Conservation (phyloP, 73 alveolate genomes). For the Paramecium pentaurelia region DNA sequence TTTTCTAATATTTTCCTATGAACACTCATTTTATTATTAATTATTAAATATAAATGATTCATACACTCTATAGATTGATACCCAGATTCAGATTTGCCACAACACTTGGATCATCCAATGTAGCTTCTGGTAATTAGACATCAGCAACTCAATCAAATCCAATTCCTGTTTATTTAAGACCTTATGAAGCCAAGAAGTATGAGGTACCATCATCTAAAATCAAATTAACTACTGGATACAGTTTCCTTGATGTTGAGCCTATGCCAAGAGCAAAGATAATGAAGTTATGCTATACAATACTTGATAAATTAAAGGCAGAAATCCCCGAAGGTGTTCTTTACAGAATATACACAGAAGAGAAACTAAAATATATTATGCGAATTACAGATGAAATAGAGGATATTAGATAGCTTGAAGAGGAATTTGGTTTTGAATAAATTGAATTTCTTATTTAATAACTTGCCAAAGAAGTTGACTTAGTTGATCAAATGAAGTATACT, state of each 20-base stretch:
- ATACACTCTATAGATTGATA: neutral
- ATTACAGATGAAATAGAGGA: conserved; percentile 61
- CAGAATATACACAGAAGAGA: conserved; percentile 59
- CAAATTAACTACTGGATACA: conserved; percentile 53
- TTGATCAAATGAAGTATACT: conserved; percentile 55
- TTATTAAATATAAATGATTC: neutral
- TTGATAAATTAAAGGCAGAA: conserved; percentile 49
- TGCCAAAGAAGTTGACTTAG: conserved; percentile 47
- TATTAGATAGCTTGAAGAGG: conserved; percentile 47
- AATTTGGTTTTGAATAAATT: conserved; percentile 47
- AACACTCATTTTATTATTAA: conserved; percentile 15
- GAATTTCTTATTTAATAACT: conserved; percentile 41
- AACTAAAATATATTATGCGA: conserved; percentile 54
- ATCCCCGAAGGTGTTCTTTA: conserved; percentile 57
- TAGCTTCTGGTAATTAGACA: neutral
- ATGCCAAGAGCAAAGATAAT: conserved; percentile 63
- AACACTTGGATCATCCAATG: neutral
- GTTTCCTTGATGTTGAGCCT: conserved; percentile 62
- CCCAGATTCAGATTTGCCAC: neutral
- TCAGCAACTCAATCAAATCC: neutral
- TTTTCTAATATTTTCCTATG: conserved; percentile 29
- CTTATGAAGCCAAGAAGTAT: conserved; percentile 55
- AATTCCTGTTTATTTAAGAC: conserved; percentile 51
- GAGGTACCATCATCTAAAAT: conserved; percentile 53
- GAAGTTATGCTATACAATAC: conserved; percentile 49